Percentiles rank a stretch among this genome's conserved stretches.
Conservation (phyloP, 352 stramenopile species). For the Pythium dissotocum region DNA sequence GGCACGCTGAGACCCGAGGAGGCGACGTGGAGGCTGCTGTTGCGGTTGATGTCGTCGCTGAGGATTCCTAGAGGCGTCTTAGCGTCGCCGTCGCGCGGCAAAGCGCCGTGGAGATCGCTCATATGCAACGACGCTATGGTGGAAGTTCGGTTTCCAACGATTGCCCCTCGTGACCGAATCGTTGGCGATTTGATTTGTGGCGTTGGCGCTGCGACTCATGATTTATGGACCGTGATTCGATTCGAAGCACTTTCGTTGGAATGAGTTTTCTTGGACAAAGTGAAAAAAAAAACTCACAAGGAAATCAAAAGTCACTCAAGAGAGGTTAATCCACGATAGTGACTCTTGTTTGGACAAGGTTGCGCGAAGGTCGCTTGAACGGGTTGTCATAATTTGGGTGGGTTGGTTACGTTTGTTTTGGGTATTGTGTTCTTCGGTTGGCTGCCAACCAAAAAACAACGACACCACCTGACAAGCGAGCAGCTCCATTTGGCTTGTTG, state of each 20-base stretch:
- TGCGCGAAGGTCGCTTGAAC: constrained; percentile 14
- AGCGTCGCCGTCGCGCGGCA: constrained; percentile 8
- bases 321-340: too few species aligned
- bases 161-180: too few species aligned
- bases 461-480: not conserved
- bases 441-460: constrained; percentile 21
- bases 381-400: constrained; percentile 1
- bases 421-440: constrained; percentile 13
- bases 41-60: not conserved
- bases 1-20: constrained; percentile 87
- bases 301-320: too few species aligned
- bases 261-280: too few species aligned
- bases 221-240: too few species aligned
- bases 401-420: not conserved
- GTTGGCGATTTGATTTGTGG: too few species aligned
- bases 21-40: constrained; percentile 77
- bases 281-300: too few species aligned
- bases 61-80: not conserved
- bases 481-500: constrained; percentile 5
- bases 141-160: too few species aligned
- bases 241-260: too few species aligned
- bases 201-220: too few species aligned
- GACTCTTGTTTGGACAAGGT: not conserved
- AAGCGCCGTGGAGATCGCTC: constrained; percentile 23
- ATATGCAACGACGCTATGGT: constrained; percentile 15